Evolutionary conservation across 1,284 basidiomycete genomes (phyloP).

Genomic region (Ganoderma lingzhi): DNA sequence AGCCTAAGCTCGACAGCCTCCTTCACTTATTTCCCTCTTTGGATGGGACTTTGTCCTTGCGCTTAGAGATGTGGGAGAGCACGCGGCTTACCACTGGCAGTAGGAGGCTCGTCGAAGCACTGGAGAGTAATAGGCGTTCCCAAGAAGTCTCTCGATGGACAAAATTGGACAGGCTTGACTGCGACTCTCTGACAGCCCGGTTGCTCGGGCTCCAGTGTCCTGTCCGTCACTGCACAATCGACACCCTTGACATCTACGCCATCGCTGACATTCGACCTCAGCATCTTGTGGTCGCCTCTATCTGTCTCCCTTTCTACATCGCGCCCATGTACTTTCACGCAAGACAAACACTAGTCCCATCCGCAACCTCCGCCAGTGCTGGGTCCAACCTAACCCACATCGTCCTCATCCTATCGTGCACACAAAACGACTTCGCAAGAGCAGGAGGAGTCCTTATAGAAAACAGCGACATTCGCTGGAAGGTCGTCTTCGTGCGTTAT

Average conservation of each 20-base stretch:
- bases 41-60: not conserved
- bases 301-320: not conserved
- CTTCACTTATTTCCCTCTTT: not conserved
- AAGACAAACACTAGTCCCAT: too few relatives aligned
- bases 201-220: not conserved
- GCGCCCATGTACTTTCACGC: too few relatives aligned
- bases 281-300: not conserved
- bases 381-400: too few relatives aligned
- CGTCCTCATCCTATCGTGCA: too few relatives aligned
- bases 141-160: not conserved
- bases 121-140: not conserved
- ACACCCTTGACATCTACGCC: not conserved
- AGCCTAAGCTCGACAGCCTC: not conserved
- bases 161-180: not conserved
- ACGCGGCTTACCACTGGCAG: not conserved
- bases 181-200: not conserved
- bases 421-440: too few relatives aligned
- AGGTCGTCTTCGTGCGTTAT: too few relatives aligned
- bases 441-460: too few relatives aligned
- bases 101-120: not conserved
- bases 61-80: not conserved
- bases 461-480: too few relatives aligned
- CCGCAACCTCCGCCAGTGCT: too few relatives aligned
- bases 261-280: not conserved
- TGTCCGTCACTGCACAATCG: not conserved